Base-by-base conservation (phyloP, 495 filamentous ascomycete genomes). In the Extremus antarcticus region DNA sequence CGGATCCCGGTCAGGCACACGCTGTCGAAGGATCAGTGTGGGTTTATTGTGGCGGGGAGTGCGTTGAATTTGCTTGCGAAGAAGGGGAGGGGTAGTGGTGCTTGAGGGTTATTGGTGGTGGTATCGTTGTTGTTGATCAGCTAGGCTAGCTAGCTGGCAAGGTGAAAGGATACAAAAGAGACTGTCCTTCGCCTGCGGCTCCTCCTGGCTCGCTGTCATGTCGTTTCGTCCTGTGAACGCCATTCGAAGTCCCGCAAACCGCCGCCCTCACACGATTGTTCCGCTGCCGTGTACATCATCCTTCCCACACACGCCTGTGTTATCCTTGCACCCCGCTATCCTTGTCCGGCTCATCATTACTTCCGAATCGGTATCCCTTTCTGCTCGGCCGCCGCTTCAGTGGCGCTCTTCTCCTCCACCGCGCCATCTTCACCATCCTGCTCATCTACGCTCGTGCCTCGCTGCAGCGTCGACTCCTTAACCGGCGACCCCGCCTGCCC, bases 31-130 rank as follows among this genome's bases (percentile, higher is more conserved):
- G 92, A 95, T 66, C 92, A 98, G 74, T 84, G 84, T 59, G 81
- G 74, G 0, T 98, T 96, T 67, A 85, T 98, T 43, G 72, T 98
- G 10, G 92, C 92, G 1, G 92, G 92, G 8, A 95, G 89, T 71
- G 92, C 92, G 48, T 70, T 98, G 73, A 98, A 98, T 74, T 58
- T 94, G 65, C 70, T 96, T 63, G 80, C 85, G 16, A 80, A 81
- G 76, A 70, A 69, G 61, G 73, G 53, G 4, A 54, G 40, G 50
- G 23, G 23, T n/a, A n/a, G n/a, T 4, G 24, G 47, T 13, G 24
- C 25, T 50, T 50, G 24, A 32, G 29, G 13, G 13, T 35, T 35
- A 13, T 35, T 35, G 29, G 29, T 7, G 13, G 29, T 35, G 29
- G 4, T n/a, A n/a, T 35, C 13, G 29, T 35, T 35, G 29, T 4